These are phyloP conservation scores for Xylariaceae sp. DNA, from an alignment of 2,329 filamentous ascomycete genomes.

Conservation along the genomic window DNA sequence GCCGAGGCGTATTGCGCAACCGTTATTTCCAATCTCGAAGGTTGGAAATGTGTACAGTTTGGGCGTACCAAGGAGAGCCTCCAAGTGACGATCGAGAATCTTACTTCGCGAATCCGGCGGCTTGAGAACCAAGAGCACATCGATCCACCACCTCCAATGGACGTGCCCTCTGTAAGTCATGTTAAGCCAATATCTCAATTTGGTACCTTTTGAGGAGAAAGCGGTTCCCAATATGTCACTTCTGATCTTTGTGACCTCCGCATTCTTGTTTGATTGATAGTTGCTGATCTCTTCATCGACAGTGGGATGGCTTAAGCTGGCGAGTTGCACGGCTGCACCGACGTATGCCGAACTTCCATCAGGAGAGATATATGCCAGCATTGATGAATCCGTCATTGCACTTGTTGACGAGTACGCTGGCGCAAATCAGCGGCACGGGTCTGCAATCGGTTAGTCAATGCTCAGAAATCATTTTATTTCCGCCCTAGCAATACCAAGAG, in stretches of 20 bases:
- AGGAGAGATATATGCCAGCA: neutral
- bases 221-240: too few relatives aligned
- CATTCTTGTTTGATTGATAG: too few relatives aligned
- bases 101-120: constrained; percentile 20
- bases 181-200: too few relatives aligned
- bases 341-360: neutral
- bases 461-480: too few relatives aligned
- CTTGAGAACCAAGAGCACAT: constrained; percentile 16
- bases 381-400: neutral
- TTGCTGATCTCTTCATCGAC: too few relatives aligned
- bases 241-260: too few relatives aligned
- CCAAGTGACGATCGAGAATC: constrained; percentile 11
- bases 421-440: neutral
- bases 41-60: constrained; percentile 8
- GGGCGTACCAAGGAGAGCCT: constrained; percentile 3
- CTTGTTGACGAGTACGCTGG: neutral
- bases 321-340: neutral
- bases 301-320: constrained; percentile 11
- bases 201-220: constrained; percentile 24
- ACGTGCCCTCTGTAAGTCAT: too few relatives aligned
- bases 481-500: too few relatives aligned
- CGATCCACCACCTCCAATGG: constrained; percentile 23
- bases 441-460: too few relatives aligned
- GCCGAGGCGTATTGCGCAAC: constrained; percentile 22
- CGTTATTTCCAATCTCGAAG: constrained; percentile 23